Conservation (phyloP, 306 rosid species). For the Gastrolobium villosum region DNA sequence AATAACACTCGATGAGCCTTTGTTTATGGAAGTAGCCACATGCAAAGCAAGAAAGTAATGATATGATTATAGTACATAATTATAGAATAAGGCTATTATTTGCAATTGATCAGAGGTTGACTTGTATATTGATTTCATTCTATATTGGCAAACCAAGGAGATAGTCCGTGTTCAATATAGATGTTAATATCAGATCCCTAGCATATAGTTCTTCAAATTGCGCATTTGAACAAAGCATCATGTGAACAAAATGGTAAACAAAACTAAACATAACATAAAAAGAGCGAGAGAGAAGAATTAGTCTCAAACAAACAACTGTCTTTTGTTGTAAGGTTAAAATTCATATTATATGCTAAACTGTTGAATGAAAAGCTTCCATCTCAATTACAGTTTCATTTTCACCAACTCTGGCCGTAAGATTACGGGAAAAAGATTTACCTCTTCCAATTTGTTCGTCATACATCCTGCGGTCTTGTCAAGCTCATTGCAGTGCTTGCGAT, state of each 20-base stretch:
- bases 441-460: not conserved
- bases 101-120: constrained; percentile 8
- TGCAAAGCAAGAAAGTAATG: constrained; percentile 6
- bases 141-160: constrained; percentile 75
- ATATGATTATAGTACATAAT: not conserved
- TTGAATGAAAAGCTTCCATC: constrained; percentile 7
- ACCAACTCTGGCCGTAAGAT: not conserved
- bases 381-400: not conserved
- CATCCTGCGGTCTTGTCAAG: not conserved
- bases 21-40: constrained; percentile 15
- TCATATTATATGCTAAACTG: not conserved
- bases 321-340: not conserved
- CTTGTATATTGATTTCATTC: constrained; percentile 6
- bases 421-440: too few relatives aligned
- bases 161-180: constrained; percentile 67
- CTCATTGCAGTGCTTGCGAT: not conserved
- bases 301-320: not conserved
- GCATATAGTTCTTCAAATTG: constrained; percentile 68
- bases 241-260: constrained; percentile 13
- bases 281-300: not conserved
- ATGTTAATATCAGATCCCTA: constrained; percentile 66
- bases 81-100: not conserved
- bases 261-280: not conserved
- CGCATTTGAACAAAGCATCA: constrained; percentile 41
- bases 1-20: not conserved